Percentiles rank a stretch among this genome's conserved stretches.
These are phyloP conservation scores for Suaeda aralocaspica DNA, from an alignment of 148 eudicot species.

Conservation along the genomic window DNA sequence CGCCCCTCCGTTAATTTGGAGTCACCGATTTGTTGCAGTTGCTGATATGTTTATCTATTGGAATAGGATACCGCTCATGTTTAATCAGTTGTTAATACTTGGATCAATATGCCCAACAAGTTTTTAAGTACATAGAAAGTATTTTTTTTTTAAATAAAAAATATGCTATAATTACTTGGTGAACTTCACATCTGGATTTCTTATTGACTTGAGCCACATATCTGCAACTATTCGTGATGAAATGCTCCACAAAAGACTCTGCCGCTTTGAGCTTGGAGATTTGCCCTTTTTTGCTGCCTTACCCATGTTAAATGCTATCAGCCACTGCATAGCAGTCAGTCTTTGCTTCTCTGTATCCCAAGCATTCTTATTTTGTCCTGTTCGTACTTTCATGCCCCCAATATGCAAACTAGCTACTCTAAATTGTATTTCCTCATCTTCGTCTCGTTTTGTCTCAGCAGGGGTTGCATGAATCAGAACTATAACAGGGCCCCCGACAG, in stretches of 20 bases:
- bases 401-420: slow-evolving; percentile 61
- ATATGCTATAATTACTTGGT: slow-evolving; percentile 31
- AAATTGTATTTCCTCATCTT: slow-evolving; percentile 40
- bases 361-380: slow-evolving; percentile 40
- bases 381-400: slow-evolving; percentile 68
- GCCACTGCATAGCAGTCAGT: slow-evolving; percentile 91
- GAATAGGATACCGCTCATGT: neutral
- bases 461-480: slow-evolving; percentile 49
- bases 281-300: slow-evolving; percentile 54
- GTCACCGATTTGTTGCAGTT: neutral
- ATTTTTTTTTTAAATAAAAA: too few species aligned
- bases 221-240: slow-evolving; percentile 86
- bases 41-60: neutral
- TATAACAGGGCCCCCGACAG: slow-evolving; percentile 80
- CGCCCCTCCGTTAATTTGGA: neutral
- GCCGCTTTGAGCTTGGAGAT: slow-evolving; percentile 34
- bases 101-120: slow-evolving; percentile 6
- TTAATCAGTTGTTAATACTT: neutral
- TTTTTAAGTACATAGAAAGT: slow-evolving; percentile 3
- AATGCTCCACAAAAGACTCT: slow-evolving; percentile 79
- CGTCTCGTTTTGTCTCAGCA: slow-evolving; percentile 21
- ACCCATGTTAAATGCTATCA: slow-evolving; percentile 64
- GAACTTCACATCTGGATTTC: slow-evolving; percentile 89
- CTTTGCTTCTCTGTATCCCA: slow-evolving; percentile 92
- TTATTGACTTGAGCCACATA: slow-evolving; percentile 90